A percentile compares a stretch with the other conserved stretches of the same genome.
These are phyloP conservation scores for Botryotinia narcissicola DNA, from an alignment of 2,329 filamentous ascomycete genomes.

Conservation along the genomic window DNA sequence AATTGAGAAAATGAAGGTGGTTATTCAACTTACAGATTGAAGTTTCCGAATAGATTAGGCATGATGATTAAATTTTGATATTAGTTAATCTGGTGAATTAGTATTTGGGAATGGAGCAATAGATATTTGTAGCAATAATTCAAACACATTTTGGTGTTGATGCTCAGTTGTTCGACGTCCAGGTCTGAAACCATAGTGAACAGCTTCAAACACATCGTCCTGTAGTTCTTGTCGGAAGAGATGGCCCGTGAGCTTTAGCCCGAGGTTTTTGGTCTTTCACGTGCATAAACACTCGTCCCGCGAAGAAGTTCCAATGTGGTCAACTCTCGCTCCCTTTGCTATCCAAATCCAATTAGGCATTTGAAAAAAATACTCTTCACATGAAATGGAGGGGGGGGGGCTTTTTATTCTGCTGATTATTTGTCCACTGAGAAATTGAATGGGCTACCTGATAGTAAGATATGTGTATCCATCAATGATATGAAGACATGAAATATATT, in stretches of 20 bases:
- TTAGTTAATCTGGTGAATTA: not conserved
- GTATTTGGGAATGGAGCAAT: not conserved
- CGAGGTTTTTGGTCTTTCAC: not conserved
- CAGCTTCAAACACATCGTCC: not conserved
- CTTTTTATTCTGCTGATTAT: not conserved
- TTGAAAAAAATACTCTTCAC: not conserved
- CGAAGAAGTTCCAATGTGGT: not conserved
- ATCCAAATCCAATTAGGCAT: not conserved
- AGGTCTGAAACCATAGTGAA: constrained; percentile 1
- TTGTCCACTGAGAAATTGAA: not conserved
- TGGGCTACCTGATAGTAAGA: too few relatives aligned
- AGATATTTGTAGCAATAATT: not conserved
- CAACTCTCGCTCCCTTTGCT: not conserved
- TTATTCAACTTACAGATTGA: constrained; percentile 25
- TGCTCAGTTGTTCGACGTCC: not conserved
- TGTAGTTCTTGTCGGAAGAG: not conserved
- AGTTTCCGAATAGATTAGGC: constrained; percentile 23
- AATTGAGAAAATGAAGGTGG: not conserved
- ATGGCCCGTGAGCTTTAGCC: not conserved
- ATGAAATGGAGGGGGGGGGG: not conserved
- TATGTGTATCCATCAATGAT: too few relatives aligned
- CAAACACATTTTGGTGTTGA: not conserved
- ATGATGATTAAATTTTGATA: not conserved
- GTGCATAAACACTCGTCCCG: too few relatives aligned
- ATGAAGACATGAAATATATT: too few relatives aligned